Evolutionary conservation across 805 yeast species (phyloP).

Genomic region (Saccharomycopsis olivae): DNA sequence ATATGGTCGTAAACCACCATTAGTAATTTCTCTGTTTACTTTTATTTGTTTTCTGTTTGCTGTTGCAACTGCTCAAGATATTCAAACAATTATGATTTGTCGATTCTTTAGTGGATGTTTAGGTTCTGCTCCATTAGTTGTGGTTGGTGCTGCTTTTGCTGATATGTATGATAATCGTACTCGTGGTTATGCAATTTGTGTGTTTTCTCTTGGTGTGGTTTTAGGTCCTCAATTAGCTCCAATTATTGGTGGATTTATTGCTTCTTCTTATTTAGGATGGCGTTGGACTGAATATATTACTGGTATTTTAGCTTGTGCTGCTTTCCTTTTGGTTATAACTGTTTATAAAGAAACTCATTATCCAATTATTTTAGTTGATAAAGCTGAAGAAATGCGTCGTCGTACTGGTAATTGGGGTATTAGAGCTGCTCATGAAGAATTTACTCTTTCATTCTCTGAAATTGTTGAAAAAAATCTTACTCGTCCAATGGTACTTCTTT

Average conservation of each 20-base stretch:
- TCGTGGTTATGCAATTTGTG: constrained; percentile 68
- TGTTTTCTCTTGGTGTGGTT: constrained; percentile 66
- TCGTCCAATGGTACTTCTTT: constrained; percentile 60
- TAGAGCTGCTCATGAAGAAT: constrained; percentile 65
- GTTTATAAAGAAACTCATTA: constrained; percentile 61
- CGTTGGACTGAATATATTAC: constrained; percentile 71
- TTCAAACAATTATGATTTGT: constrained; percentile 67
- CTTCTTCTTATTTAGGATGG: constrained; percentile 59
- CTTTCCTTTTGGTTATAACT: constrained; percentile 31
- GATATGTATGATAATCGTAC: constrained; percentile 58
- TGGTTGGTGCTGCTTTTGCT: constrained; percentile 79
- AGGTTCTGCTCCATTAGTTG: constrained; percentile 81
- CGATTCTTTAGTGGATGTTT: constrained; percentile 72
- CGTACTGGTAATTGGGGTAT: constrained; percentile 77
- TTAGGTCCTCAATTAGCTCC: constrained; percentile 80
- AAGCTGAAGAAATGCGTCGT: constrained; percentile 53
- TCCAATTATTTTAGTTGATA: constrained; percentile 49
- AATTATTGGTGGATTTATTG: constrained; percentile 60
- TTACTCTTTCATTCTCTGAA: constrained; percentile 43
- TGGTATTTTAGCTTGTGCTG: constrained; percentile 46
- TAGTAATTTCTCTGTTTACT: constrained; percentile 46
- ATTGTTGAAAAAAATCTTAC: constrained; percentile 51
- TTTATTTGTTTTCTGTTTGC: constrained; percentile 57
- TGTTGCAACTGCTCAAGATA: constrained; percentile 64
- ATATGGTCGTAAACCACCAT: constrained; percentile 56